Base-by-base conservation (phyloP, 768 basidiomycete genomes). In the Porphyrellus cyaneotinctus region DNA sequence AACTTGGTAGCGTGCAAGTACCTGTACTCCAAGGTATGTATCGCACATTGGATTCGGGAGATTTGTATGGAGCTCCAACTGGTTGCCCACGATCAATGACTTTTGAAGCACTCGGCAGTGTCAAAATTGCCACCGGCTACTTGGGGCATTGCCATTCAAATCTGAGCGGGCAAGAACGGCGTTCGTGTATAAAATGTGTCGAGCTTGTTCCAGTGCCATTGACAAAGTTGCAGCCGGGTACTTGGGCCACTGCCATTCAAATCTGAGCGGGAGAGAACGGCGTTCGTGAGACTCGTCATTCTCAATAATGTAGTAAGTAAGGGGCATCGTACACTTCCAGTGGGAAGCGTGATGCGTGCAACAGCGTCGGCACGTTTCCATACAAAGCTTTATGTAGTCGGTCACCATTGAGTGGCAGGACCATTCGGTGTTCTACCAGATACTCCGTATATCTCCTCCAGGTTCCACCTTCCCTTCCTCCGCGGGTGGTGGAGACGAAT, bases 371-470 rank as follows among this genome's bases (percentile, higher is more conserved):
- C 46, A 52, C 13, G 24, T 50, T 60, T 7, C 67, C 69, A 28
- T 68, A 61, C 28, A 71, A 41, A 5, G 61, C 75, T 35, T 66
- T 67, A 33, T 70, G 68, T 52, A 83, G 65, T 50, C 70, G 64
- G 8, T 75, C 66, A 61, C 59, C 82, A 69, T 43, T 57, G 28
- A 85, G 69, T 36, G 65, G 71, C 28, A 84, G 61, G 17, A 88
- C 84, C 63, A 84, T 65, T 31, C 74, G 77, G 14, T 73, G 69
- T 26, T 79, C 75, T 13, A 68, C 64, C 62, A 88, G 59, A 65
- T 77, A 87, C 47, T 80, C 67, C 22, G 78, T 78, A 62, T 84
- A 87, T 54, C 84, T 72, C 55, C 71, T 72, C 87, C 86, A 88
- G 20, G 80, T 78, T 38, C 72, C 81, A 11, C 66, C 72, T 6